Conservation (phyloP, 1,139 yeast species). For the Yamadazyma pseudoaaseri region DNA sequence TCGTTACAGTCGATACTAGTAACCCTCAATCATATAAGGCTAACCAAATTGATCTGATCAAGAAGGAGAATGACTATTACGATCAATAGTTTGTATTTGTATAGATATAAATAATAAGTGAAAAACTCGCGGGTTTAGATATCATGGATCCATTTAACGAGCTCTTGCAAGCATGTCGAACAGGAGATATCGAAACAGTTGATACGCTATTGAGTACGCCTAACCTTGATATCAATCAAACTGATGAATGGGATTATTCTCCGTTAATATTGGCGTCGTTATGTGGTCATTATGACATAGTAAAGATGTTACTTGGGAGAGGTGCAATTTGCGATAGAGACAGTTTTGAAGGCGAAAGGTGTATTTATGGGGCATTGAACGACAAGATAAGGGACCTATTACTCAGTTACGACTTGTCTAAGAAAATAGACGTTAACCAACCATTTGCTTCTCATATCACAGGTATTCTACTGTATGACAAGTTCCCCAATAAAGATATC, state of each 20-base stretch:
- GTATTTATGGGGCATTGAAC: slow-evolving; percentile 74
- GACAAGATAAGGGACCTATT: slow-evolving; percentile 61
- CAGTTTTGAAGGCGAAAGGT: slow-evolving; percentile 76
- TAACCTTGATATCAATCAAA: slow-evolving; percentile 57
- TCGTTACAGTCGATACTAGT: background rate
- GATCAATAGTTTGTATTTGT: background rate
- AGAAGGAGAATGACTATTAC: slow-evolving; percentile 2
- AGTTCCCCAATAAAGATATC: slow-evolving; percentile 10
- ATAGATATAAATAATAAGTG: background rate
- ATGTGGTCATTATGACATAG: slow-evolving; percentile 71
- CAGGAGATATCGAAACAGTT: slow-evolving; percentile 65
- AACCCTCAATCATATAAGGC: background rate
- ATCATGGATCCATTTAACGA: slow-evolving; percentile 26
- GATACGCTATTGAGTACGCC: slow-evolving; percentile 53
- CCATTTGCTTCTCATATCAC: slow-evolving; percentile 75
- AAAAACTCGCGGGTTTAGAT: background rate
- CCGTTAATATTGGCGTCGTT: slow-evolving; percentile 71
- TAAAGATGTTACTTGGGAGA: slow-evolving; percentile 51
- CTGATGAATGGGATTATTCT: slow-evolving; percentile 73
- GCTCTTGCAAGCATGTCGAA: slow-evolving; percentile 66
- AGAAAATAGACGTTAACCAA: slow-evolving; percentile 64
- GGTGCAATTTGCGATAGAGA: slow-evolving; percentile 82
- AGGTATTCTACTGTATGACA: slow-evolving; percentile 36
- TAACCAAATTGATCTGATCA: slow-evolving; percentile 2
- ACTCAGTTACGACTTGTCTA: slow-evolving; percentile 63